phyloP scores from a whole-genome alignment of 148 eudicot genomes.

The Camellia granthamiana region DNA sequence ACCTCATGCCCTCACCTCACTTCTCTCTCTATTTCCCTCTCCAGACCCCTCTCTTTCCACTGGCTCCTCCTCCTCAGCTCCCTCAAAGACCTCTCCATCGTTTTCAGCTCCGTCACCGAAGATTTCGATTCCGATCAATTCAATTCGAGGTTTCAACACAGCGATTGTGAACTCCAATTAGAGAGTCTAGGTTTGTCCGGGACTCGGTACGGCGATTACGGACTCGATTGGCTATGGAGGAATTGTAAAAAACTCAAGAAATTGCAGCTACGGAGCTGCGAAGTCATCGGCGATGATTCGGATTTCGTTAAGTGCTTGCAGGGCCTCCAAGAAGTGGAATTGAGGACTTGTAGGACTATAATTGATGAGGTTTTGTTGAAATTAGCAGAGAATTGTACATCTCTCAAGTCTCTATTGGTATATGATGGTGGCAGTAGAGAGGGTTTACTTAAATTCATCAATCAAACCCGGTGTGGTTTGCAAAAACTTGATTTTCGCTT shows the following conservation, averaged over 20 bases:
- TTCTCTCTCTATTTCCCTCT: conserved; percentile 44
- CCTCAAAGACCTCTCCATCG: conserved; percentile 33
- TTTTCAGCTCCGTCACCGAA: not conserved
- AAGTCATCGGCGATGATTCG: conserved; percentile 44
- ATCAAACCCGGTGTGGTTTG: conserved; percentile 26
- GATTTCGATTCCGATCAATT: not conserved
- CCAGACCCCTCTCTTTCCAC: conserved; percentile 42
- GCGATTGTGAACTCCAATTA: conserved; percentile 23
- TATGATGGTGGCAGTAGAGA: conserved; percentile 62
- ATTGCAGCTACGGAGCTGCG: conserved; percentile 47
- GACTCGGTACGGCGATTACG: conserved; percentile 30
- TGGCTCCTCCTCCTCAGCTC: conserved; percentile 32
- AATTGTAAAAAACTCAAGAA: conserved; percentile 40
- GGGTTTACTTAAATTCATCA: conserved; percentile 51
- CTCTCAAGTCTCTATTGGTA: conserved; percentile 40
- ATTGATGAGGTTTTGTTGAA: conserved; percentile 32
- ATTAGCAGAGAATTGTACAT: conserved; percentile 34
- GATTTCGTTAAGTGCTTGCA: conserved; percentile 23
- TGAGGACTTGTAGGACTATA: conserved; percentile 48
- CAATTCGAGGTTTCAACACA: not conserved
- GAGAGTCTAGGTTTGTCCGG: conserved; percentile 43
- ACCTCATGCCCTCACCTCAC: conserved; percentile 29
- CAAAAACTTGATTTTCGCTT: conserved; percentile 48
- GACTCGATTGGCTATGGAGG: conserved; percentile 50
- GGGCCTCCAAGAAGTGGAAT: conserved; percentile 45